A percentile compares a stretch with the other conserved stretches of the same genome.
Conservation (phyloP, 495 filamentous ascomycete species). For the Wilcoxina mikolae region DNA sequence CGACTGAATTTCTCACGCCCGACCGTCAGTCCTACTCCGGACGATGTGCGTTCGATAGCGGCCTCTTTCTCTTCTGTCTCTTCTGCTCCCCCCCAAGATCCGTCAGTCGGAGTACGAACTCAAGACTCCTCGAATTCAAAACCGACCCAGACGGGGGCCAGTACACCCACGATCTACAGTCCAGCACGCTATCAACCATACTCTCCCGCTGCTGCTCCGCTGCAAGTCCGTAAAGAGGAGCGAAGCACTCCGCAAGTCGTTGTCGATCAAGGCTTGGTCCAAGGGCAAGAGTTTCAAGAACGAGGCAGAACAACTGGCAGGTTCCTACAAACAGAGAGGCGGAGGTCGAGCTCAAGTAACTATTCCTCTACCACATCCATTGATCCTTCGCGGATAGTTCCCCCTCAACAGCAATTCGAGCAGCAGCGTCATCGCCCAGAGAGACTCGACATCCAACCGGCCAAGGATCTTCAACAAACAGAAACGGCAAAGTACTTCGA, state of each 20-base stretch:
- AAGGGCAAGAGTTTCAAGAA: neutral
- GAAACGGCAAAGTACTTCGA: conserved; percentile 5
- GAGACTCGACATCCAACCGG: neutral
- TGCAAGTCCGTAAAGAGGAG: neutral
- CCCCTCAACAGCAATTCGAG: neutral
- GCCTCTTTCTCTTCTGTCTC: conserved; percentile 2
- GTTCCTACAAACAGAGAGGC: neutral
- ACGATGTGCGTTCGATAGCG: neutral
- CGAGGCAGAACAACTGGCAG: neutral
- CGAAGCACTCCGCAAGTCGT: neutral
- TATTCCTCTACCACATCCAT: neutral
- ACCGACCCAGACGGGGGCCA: neutral
- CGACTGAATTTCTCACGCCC: neutral
- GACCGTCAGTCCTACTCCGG: neutral
- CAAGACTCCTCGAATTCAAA: neutral
- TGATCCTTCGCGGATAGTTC: neutral
- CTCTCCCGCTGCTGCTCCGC: neutral
- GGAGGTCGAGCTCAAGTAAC: neutral
- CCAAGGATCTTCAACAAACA: neutral
- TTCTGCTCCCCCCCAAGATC: neutral
- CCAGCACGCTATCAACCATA: neutral
- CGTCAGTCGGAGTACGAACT: neutral
- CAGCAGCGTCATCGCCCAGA: neutral
- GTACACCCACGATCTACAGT: neutral
- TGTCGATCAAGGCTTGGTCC: neutral